Percentiles rank a stretch among this genome's conserved stretches.
Evolutionary conservation across 2,329 filamentous ascomycete genomes (phyloP).

Genomic region (Coniochaeta prunicola): DNA sequence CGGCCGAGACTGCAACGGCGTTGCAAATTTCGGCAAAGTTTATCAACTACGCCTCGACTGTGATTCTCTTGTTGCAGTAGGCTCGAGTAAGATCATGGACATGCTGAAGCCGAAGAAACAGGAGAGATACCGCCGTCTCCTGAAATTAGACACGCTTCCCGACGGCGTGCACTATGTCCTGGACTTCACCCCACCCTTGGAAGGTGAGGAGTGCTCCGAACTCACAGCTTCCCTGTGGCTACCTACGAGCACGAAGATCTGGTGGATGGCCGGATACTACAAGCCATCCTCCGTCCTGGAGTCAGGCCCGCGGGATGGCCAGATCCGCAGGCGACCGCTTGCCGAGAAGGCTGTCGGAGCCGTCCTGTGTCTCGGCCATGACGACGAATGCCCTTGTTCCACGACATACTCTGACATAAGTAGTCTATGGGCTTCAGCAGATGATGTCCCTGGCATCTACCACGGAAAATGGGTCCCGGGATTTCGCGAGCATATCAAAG

Average conservation of each 20-base stretch:
- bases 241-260: slow-evolving; percentile 47
- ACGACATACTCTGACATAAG: slow-evolving; percentile 13
- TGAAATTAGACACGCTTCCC: slow-evolving; percentile 25
- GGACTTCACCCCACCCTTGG: slow-evolving; percentile 54
- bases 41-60: slow-evolving; percentile 37
- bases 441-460: slow-evolving; percentile 6
- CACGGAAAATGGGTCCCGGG: slow-evolving; percentile 11
- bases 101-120: slow-evolving; percentile 36
- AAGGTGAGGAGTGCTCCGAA: slow-evolving; percentile 51
- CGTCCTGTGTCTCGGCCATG: slow-evolving; percentile 36
- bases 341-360: slow-evolving; percentile 23
- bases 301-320: slow-evolving; percentile 11
- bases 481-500: slow-evolving; percentile 31
- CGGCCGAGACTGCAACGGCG: slow-evolving; percentile 26
- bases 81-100: slow-evolving; percentile 37
- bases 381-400: slow-evolving; percentile 28
- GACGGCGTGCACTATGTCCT: slow-evolving; percentile 49
- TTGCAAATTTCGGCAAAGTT: slow-evolving; percentile 13
- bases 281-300: slow-evolving; percentile 8
- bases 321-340: slow-evolving; percentile 19
- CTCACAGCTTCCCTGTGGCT: slow-evolving; percentile 24
- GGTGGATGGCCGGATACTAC: slow-evolving; percentile 17
- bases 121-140: slow-evolving; percentile 28
- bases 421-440: slow-evolving; percentile 11
- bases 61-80: slow-evolving; percentile 35